Conservation (phyloP, 768 basidiomycete genomes). For the Boletus sp. region DNA sequence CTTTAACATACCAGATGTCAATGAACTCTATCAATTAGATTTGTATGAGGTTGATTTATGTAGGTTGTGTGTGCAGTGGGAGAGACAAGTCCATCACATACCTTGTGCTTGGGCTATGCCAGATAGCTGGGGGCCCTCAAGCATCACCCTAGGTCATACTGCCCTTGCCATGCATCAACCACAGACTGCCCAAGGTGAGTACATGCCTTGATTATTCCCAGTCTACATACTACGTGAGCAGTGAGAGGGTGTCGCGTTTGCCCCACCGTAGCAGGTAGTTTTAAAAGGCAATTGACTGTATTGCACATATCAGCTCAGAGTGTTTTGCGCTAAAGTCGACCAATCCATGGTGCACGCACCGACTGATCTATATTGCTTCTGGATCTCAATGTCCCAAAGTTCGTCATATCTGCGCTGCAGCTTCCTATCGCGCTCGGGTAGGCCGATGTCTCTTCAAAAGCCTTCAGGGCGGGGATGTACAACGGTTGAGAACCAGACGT, state of each 20-base stretch:
- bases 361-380: constrained; percentile 60
- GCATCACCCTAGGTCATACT: no score
- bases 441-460: constrained; percentile 66
- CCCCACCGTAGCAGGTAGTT: constrained; percentile 76
- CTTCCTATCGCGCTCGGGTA: constrained; percentile 69
- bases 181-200: no score
- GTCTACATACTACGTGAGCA: no score
- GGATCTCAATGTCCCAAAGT: constrained; percentile 58
- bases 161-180: no score
- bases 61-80: no score
- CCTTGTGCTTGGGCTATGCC: no score
- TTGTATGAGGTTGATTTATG: no score
- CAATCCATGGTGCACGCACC: constrained; percentile 42
- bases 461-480: neutral
- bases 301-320: neutral
- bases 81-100: no score
- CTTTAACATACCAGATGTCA: no score
- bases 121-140: no score
- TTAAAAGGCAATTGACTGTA: constrained; percentile 69
- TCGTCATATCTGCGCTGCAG: constrained; percentile 66
- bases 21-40: no score
- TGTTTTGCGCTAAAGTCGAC: neutral
- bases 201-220: no score
- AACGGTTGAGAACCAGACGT: neutral
- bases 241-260: constrained; percentile 58